Evolutionary conservation across 345 rosid genomes (phyloP), one percentile per base, ranked within the genome.

Genomic region (Citrus reticulata): DNA sequence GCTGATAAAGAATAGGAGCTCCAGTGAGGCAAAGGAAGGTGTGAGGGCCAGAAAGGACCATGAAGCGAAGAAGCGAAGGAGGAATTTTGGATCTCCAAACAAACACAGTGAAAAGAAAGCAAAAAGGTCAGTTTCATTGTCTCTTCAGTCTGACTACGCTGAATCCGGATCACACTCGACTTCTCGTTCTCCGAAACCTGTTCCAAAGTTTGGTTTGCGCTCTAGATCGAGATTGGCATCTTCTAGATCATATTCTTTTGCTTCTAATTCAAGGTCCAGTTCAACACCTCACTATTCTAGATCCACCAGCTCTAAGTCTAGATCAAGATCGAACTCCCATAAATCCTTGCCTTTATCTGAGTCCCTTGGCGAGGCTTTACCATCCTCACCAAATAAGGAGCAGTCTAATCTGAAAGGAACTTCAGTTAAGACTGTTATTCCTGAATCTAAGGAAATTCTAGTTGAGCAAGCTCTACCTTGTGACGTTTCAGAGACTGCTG

Each of bases 161-260:
- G 81, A 74, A 62, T 79, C 83, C 58, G 75, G 24, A 68, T 86
- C 80, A 66, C 58, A 4, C 71, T 79, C 82, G 7, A 61, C 24
- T n/a, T 78, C 82, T 80, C 75, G 35, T 59, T 84, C 85, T 32
- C 58, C 67, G 30, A 78, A 76, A 77, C 81, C 57, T 68, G 59
- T 67, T 51, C 68, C 29, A 37, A 76, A 79, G 61, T 81, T 80
- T 55, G 24, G 4, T 74, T 59, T 69, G 6, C 66, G 1, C 54
- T 76, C 80, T 60, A 79, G 78, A 81, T 83, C 81, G 40, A 84
- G 81, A 67, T 84, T 83, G 32, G 17, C 60, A 35, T 83, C 85
- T 59, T 78, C 79, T 29, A 59, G 74, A 77, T 79, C 42, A 25
- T 72, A 8, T 64, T 84, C 81, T 22, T 22, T 51, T 46, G 77